Percentiles rank a stretch among this genome's conserved stretches.
Evolutionary conservation across 129 eudicot genomes (phyloP).

Genomic region (Cynara cardunculus): DNA sequence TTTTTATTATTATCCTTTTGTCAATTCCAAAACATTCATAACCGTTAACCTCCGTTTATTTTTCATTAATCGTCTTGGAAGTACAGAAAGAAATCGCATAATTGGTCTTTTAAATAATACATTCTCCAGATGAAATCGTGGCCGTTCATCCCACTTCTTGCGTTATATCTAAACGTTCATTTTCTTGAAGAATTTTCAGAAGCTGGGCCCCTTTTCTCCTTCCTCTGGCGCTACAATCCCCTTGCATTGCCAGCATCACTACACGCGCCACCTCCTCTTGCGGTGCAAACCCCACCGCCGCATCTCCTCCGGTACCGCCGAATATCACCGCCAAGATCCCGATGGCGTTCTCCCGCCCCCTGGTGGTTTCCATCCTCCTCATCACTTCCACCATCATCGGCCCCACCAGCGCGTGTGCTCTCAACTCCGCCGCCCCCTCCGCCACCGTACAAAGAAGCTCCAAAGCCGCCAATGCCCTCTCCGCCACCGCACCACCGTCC

Average conservation of each 20-base stretch:
- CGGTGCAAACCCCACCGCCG: slow-evolving; percentile 56
- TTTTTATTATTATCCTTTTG: no score
- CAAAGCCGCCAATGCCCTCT: slow-evolving; percentile 75
- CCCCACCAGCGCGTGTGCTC: slow-evolving; percentile 83
- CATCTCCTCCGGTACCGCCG: slow-evolving; percentile 43
- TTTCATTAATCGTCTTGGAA: not conserved
- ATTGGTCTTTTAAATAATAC: slow-evolving; percentile 6
- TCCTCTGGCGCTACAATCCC: slow-evolving; percentile 83
- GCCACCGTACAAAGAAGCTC: slow-evolving; percentile 78
- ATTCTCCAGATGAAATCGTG: slow-evolving; percentile 12
- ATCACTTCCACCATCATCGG: slow-evolving; percentile 92
- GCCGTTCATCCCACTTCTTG: slow-evolving; percentile 44
- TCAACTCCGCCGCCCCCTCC: slow-evolving; percentile 82
- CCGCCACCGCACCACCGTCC: slow-evolving; percentile 73
- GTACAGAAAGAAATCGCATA: slow-evolving; percentile 7
- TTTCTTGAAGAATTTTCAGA: slow-evolving; percentile 62
- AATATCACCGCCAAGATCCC: slow-evolving; percentile 66
- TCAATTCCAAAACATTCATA: no score
- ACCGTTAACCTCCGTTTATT: not conserved
- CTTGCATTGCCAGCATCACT: slow-evolving; percentile 82
- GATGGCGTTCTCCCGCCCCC: slow-evolving; percentile 86
- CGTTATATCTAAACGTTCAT: slow-evolving; percentile 64
- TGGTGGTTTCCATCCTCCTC: slow-evolving; percentile 64
- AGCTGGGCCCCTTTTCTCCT: slow-evolving; percentile 92
- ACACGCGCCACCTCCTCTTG: slow-evolving; percentile 98